Conservation (phyloP, 768 basidiomycete genomes). For the Xerocomus brunneocitrinus region DNA sequence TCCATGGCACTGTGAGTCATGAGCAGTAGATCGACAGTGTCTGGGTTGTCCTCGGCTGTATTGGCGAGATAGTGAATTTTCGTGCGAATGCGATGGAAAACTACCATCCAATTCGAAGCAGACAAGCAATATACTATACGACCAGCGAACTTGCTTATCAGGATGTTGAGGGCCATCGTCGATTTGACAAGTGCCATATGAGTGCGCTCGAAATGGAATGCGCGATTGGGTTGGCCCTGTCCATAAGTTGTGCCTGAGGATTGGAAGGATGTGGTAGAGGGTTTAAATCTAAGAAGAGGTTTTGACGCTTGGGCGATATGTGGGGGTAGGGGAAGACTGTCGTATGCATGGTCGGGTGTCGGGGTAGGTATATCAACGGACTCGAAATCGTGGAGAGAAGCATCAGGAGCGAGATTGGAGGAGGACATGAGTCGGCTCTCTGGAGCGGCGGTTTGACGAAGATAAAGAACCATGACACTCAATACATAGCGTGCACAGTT, state of each 20-base stretch:
- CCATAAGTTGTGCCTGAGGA: constrained; percentile 34
- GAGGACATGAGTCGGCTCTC: constrained; percentile 57
- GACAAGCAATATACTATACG: constrained; percentile 84
- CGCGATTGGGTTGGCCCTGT: constrained; percentile 22
- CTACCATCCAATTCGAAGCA: constrained; percentile 80
- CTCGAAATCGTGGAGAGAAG: constrained; percentile 70
- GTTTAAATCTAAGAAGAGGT: constrained; percentile 32
- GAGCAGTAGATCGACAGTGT: constrained; percentile 71
- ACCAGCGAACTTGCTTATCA: constrained; percentile 69
- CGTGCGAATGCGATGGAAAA: constrained; percentile 62
- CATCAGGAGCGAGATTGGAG: constrained; percentile 56
- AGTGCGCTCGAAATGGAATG: constrained; percentile 53
- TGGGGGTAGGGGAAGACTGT: constrained; percentile 31
- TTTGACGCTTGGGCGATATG: constrained; percentile 38
- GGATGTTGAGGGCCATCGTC: constrained; percentile 48
- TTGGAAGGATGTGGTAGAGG: constrained; percentile 38
- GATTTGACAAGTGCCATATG: constrained; percentile 57
- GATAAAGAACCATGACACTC: constrained; percentile 77
- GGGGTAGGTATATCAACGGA: constrained; percentile 40
- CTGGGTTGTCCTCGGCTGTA: constrained; percentile 49
- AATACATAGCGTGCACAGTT: constrained; percentile 76
- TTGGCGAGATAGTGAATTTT: constrained; percentile 66
- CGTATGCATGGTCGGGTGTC: constrained; percentile 14
- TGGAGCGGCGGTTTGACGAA: constrained; percentile 61
- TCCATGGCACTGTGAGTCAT: constrained; percentile 77